Evolutionary conservation across 2,329 filamentous ascomycete species (phyloP).

Genomic region (Hortaea sp.): DNA sequence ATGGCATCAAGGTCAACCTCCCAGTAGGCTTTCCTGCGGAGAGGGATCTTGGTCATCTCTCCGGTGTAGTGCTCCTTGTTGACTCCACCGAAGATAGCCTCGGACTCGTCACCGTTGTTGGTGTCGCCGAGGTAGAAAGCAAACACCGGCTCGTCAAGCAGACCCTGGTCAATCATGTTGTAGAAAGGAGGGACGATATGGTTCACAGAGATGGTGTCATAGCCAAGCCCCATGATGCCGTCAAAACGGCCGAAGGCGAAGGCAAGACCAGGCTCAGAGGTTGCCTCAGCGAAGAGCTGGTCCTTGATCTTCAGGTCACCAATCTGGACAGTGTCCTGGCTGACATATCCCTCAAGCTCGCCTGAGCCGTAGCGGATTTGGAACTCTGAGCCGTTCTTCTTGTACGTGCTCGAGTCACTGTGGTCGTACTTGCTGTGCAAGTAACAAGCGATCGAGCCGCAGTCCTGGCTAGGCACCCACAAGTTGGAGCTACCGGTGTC

Average conservation of each 20-base stretch:
- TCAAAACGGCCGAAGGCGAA: constrained; percentile 98
- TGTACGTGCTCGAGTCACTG: constrained; percentile 75
- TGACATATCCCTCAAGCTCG: constrained; percentile 86
- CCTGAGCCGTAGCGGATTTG: constrained; percentile 94
- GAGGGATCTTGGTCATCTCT: constrained; percentile 83
- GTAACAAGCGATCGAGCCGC: constrained; percentile 94
- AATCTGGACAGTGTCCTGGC: constrained; percentile 75
- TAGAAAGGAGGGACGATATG: constrained; percentile 91
- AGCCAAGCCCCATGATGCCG: constrained; percentile 89
- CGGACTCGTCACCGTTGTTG: constrained; percentile 61
- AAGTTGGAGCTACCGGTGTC: constrained; percentile 98
- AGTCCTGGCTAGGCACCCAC: constrained; percentile 88
- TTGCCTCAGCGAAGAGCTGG: constrained; percentile 95
- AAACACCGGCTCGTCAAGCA: constrained; percentile 87
- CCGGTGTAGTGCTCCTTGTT: constrained; percentile 74
- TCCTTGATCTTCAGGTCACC: constrained; percentile 80
- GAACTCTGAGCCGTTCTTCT: constrained; percentile 86
- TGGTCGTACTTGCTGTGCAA: constrained; percentile 96
- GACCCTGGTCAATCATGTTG: constrained; percentile 81
- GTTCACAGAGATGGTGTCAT: constrained; percentile 95
- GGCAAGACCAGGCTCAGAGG: constrained; percentile 86
- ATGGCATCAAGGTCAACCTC: constrained; percentile 94
- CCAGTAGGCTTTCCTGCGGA: constrained; percentile 99
- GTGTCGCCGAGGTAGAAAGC: constrained; percentile 86
- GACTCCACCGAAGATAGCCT: constrained; percentile 81